A percentile compares a stretch with the other conserved stretches of the same genome.
Evolutionary conservation across 192 early-diverging fungal species (phyloP).

Genomic region (Paraglomus brasilianum): DNA sequence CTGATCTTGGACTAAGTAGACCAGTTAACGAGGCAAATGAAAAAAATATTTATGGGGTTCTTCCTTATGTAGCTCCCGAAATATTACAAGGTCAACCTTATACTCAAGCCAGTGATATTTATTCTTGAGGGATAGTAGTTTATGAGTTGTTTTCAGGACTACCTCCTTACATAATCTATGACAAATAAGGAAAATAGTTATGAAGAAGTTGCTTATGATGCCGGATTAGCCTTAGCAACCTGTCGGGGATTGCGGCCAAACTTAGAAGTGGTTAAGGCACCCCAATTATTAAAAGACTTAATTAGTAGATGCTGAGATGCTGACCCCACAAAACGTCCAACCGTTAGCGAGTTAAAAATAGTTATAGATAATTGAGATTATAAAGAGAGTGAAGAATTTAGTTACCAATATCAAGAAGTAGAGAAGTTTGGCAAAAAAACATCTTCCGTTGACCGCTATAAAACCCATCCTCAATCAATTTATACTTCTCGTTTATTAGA

Average conservation of each 20-base stretch:
- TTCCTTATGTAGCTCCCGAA: slow-evolving; percentile 20
- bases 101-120: slow-evolving; percentile 8
- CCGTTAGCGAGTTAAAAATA: background rate
- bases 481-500: slow-evolving; percentile 21
- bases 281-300: slow-evolving; percentile 6
- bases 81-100: background rate
- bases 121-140: slow-evolving; percentile 2
- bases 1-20: background rate
- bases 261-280: background rate
- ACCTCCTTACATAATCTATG: too few relatives aligned
- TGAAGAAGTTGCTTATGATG: slow-evolving; percentile 9
- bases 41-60: background rate
- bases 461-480: slow-evolving; percentile 25
- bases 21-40: background rate
- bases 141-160: slow-evolving; percentile 9
- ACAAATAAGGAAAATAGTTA: too few relatives aligned
- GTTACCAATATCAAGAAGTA: too few relatives aligned
- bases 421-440: too few relatives aligned
- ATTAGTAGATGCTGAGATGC: slow-evolving; percentile 17
- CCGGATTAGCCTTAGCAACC: background rate
- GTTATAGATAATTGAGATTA: too few relatives aligned
- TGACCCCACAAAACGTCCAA: background rate
- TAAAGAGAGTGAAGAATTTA: too few relatives aligned
- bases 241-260: background rate
- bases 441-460: too few relatives aligned